phyloP scores from a whole-genome alignment of 1,284 basidiomycete genomes.

The Papiliotrema nemorosa region DNA sequence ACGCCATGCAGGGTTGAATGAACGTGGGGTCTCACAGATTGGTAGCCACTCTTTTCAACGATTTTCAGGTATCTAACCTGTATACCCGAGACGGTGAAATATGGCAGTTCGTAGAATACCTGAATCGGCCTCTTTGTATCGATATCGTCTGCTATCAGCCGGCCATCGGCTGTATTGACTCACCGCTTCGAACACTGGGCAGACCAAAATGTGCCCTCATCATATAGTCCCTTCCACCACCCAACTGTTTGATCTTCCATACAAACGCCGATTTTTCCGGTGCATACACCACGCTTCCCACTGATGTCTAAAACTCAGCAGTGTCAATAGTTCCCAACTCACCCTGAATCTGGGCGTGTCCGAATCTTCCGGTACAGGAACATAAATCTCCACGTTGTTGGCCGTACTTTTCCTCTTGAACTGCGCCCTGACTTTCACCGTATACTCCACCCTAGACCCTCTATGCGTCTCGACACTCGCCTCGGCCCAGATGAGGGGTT shows the following conservation, averaged over 20 bases:
- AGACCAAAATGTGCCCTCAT: slow-evolving; percentile 96
- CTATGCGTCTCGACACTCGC: slow-evolving; percentile 92
- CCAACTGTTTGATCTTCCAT: slow-evolving; percentile 96
- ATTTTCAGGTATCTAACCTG: slow-evolving; percentile 90
- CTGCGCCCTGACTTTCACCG: slow-evolving; percentile 97
- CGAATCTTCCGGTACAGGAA: slow-evolving; percentile 96
- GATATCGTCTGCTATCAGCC: slow-evolving; percentile 60
- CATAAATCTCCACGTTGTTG: slow-evolving; percentile 97
- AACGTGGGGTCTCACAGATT: slow-evolving; percentile 53
- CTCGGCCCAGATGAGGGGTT: slow-evolving; percentile 97
- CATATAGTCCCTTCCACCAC: slow-evolving; percentile 86
- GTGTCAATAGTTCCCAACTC: no score
- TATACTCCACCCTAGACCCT: slow-evolving; percentile 92
- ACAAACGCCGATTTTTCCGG: slow-evolving; percentile 95
- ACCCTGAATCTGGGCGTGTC: slow-evolving; percentile 94
- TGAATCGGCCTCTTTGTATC: slow-evolving; percentile 92
- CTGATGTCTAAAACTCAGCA: slow-evolving; percentile 64
- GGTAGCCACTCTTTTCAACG: slow-evolving; percentile 98
- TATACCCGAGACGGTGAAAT: slow-evolving; percentile 95
- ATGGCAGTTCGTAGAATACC: slow-evolving; percentile 97
- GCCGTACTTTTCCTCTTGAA: slow-evolving; percentile 95
- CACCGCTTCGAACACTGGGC: slow-evolving; percentile 80
- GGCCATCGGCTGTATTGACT: slow-evolving; percentile 26
- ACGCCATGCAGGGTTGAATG: neutral
- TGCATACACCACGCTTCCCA: slow-evolving; percentile 87